Evolutionary conservation across 768 basidiomycete genomes (phyloP).

Genomic region (Podaxis sp.): DNA sequence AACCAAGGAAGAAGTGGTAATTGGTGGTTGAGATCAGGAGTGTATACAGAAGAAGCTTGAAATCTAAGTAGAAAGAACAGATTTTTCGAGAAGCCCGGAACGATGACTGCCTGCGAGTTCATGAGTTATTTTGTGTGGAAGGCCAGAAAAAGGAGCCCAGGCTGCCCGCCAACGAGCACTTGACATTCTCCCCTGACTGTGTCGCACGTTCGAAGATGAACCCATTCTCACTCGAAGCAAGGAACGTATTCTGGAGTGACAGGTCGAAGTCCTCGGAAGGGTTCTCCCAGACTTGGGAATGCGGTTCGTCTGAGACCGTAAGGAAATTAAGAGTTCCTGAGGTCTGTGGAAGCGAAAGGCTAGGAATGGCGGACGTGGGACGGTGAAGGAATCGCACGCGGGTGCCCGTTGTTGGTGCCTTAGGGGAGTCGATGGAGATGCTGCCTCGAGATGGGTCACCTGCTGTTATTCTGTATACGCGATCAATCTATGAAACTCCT

Average conservation of each 20-base stretch:
- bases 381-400: constrained; percentile 49
- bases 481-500: constrained; percentile 31
- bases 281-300: neutral
- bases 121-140: neutral
- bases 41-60: neutral
- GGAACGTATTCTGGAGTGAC: constrained; percentile 31
- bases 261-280: constrained; percentile 9
- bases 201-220: constrained; percentile 31
- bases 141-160: constrained; percentile 1
- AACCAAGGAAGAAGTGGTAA: neutral
- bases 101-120: neutral
- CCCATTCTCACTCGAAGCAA: constrained; percentile 56
- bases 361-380: constrained; percentile 22
- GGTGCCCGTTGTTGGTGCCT: constrained; percentile 49
- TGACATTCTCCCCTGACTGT: neutral
- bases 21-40: neutral
- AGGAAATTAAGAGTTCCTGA: constrained; percentile 15
- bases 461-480: constrained; percentile 58
- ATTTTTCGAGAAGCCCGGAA: neutral
- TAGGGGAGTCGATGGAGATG: constrained; percentile 55
- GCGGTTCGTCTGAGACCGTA: constrained; percentile 16
- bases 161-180: constrained; percentile 5
- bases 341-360: constrained; percentile 3
- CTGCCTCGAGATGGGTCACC: constrained; percentile 70
- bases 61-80: neutral